Evolutionary conservation across 2,329 filamentous ascomycete species (phyloP), one percentile per base, ranked within the genome.

Genomic region (Helotiales sp.): DNA sequence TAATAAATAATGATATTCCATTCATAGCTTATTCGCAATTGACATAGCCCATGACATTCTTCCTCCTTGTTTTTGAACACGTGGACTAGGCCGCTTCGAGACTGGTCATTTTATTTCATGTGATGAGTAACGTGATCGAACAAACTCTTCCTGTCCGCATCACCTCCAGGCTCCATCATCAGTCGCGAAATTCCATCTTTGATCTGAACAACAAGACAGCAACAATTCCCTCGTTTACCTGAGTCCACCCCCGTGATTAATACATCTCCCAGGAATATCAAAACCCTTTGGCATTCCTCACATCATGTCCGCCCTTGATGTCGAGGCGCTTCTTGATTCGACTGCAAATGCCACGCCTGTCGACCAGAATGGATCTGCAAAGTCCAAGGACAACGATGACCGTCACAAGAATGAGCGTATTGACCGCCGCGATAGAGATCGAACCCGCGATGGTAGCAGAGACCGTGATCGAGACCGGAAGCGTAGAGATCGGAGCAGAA

Each of bases 311-410:
- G 85, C 85, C 79, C 83, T 90, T 73, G 93, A 97, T 78, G 93
- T 97, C 75, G 94, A 97, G 84, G 93, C 93, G 72, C 87, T 97
- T 72, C 89, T 97, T 74, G 93, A 97, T 80, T 92, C 91, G 61
- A 93, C 92, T 70, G 92, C 92, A 61, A 89, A 89, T 78, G 84
- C 85, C 72, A 81, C 83, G 68, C 78, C 79, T 66, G 81, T 82
- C 63, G 82, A 85, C 63, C 73, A 73, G 52, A 79, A 77, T 67
- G 76, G 75, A 66, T 71, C 74, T 68, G 61, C 79, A 61, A 80
- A 80, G 66, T 77, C 82, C 72, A 86, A 87, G 70, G 86, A 88
- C 71, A 82, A 84, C 71, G 87, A 89, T 72, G 81, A 84, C 75
- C 84, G 86, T 65, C 83, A 85, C 71, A 88, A 83, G 71, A 80